These are phyloP conservation scores for Pigoraptor vietnamica DNA, from an alignment of 78 protist genomes.

Conservation along the genomic window DNA sequence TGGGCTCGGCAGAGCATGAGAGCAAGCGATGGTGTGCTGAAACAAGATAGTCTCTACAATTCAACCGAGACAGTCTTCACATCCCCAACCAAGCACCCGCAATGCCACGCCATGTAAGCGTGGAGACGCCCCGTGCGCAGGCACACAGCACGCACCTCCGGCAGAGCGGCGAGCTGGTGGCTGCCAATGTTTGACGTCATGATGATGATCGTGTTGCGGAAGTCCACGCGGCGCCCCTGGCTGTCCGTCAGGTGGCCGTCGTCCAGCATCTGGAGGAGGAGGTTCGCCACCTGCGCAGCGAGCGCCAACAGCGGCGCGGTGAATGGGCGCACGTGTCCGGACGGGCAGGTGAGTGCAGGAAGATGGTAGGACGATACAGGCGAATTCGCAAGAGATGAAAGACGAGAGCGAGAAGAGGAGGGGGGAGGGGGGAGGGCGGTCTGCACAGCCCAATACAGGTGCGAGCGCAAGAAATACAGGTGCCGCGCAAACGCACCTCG, in stretches of 20 bases:
- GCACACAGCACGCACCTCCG: neutral
- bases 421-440: no score
- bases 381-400: no score
- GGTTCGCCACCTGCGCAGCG: conserved; percentile 67
- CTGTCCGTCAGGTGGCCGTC: conserved; percentile 98
- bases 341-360: neutral
- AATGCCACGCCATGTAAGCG: no score
- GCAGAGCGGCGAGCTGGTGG: neutral
- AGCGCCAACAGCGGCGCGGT: neutral
- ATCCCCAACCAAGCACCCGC: no score
- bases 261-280: conserved; percentile 94
- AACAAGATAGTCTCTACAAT: no score
- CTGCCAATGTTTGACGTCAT: conserved; percentile 81
- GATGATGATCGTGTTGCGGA: conserved; percentile 81
- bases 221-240: conserved; percentile 92
- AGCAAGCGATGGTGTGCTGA: no score
- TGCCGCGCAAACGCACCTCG: neutral
- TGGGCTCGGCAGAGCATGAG: no score
- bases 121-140: no score
- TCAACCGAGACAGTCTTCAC: no score
- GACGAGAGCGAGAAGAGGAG: no score
- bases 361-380: no score
- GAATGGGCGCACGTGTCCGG: neutral
- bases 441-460: no score
- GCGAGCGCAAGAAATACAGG: neutral